Conservation (phyloP, 2,329 filamentous ascomycete genomes). For the Pezicula rhizophila region DNA sequence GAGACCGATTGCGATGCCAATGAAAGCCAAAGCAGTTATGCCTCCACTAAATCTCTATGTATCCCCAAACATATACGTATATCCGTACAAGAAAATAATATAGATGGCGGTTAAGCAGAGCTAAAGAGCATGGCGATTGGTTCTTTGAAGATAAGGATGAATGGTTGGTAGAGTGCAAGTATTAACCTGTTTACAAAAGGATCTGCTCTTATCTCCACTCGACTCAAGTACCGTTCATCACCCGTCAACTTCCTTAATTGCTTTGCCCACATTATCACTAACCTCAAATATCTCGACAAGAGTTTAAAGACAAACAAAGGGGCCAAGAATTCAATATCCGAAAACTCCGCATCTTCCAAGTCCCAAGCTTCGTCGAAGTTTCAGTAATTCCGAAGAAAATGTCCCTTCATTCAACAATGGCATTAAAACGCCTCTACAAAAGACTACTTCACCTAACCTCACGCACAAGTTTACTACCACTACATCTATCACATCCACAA, state of each 20-base stretch:
- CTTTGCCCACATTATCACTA: no score
- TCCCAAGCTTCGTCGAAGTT: no score
- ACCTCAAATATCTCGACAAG: no score
- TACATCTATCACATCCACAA: no score
- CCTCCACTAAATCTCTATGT: constrained; percentile 35
- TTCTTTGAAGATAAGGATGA: constrained; percentile 20
- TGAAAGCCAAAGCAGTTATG: constrained; percentile 34
- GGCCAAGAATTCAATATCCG: no score
- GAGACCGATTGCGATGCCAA: constrained; percentile 34
- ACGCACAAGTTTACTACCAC: no score
- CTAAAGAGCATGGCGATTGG: constrained; percentile 32
- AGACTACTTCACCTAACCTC: no score
- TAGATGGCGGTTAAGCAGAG: constrained; percentile 44
- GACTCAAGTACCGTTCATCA: constrained; percentile 19
- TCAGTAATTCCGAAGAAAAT: no score
- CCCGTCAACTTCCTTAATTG: constrained; percentile 22
- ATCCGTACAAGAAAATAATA: constrained; percentile 43
- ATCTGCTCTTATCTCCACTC: constrained; percentile 15
- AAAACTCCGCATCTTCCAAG: no score
- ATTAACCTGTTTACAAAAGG: constrained; percentile 12
- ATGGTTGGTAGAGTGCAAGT: constrained; percentile 2
- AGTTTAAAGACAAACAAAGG: no score
- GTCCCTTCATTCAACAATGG: no score
- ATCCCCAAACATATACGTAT: constrained; percentile 38
- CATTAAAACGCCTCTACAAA: no score